Conservation (phyloP, 306 rosid species). For the cucumber (Cucumis sativus) region Cucumber_9930_V3 NC_026659.2:6288001-6288500, state of each 20-base stretch:
- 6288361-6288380: conserved; percentile 61
- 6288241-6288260: conserved; percentile 51
- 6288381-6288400: conserved; percentile 9
- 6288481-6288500: conserved; percentile 98
- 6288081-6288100: too few species aligned
- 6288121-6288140: too few species aligned
- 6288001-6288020: conserved; percentile 32
- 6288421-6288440: conserved; percentile 35
- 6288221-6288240: conserved; percentile 75
- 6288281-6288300: conserved; percentile 68
- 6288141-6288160: too few species aligned
- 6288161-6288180: too few species aligned
- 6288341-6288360: conserved; percentile 94
- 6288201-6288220: conserved; percentile 63
- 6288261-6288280: conserved; percentile 53
- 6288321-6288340: conserved; percentile 57
- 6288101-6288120: too few species aligned
- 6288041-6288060: too few species aligned
- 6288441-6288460: conserved; percentile 40
- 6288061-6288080: too few species aligned
- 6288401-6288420: conserved; percentile 35
- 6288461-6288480: conserved; percentile 75
- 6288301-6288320: conserved; percentile 55
- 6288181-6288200: too few species aligned
- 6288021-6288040: background rate